Evolutionary conservation across 352 stramenopile species (phyloP).

Genomic region (Globisporangium rhizosaccharum): DNA sequence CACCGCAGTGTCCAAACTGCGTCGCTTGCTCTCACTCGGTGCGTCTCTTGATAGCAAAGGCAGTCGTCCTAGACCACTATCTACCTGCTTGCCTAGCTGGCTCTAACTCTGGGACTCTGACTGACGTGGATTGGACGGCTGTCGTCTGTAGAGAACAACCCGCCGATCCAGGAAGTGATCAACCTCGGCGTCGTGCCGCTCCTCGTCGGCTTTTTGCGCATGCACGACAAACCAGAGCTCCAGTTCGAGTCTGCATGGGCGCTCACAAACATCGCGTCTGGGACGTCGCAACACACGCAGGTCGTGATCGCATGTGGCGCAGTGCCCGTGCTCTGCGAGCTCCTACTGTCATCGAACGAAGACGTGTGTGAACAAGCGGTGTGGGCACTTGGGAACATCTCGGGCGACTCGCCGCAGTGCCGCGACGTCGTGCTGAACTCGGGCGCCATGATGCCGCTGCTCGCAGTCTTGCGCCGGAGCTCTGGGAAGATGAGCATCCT

Average conservation of each 20-base stretch:
- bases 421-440: constrained; percentile 93
- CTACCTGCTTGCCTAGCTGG: too few relatives aligned
- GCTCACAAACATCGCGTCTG: constrained; percentile 99
- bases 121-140: not conserved
- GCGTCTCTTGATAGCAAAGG: constrained; percentile 3
- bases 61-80: not conserved
- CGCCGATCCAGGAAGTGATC: constrained; percentile 99
- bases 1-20: constrained; percentile 96
- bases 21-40: constrained; percentile 97
- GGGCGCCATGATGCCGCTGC: constrained; percentile 91
- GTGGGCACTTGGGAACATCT: constrained; percentile 99
- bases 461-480: constrained; percentile 41
- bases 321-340: constrained; percentile 96
- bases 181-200: constrained; percentile 95
- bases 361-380: constrained; percentile 91
- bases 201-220: constrained; percentile 97
- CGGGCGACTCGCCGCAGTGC: constrained; percentile 95
- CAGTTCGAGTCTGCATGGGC: constrained; percentile 99
- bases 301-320: constrained; percentile 96
- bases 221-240: constrained; percentile 88
- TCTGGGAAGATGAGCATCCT: constrained; percentile 84
- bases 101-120: not conserved
- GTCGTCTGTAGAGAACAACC: constrained; percentile 89
- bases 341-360: constrained; percentile 89
- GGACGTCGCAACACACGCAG: constrained; percentile 96